Evolutionary conservation across 2,329 filamentous ascomycete species (phyloP).

Genomic region (Magnaporthales sp.): DNA sequence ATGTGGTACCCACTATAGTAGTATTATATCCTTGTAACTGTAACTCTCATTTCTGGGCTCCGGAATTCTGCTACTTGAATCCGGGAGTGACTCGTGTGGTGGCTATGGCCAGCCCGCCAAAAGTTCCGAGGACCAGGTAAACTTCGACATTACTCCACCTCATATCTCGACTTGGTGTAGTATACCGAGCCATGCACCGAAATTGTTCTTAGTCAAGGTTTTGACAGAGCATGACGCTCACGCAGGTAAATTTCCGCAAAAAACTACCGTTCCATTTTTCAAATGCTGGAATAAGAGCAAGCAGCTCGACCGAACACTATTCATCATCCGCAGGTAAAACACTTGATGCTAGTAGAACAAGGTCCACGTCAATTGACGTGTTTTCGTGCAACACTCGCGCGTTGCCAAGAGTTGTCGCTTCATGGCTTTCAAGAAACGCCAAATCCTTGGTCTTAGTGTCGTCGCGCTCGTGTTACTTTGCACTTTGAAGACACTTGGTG

Average conservation of each 20-base stretch:
- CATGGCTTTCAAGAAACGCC: not conserved
- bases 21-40: too few relatives aligned
- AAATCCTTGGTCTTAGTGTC: not conserved
- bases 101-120: not conserved
- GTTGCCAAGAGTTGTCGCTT: not conserved
- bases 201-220: too few relatives aligned
- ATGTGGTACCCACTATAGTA: too few relatives aligned
- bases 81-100: not conserved
- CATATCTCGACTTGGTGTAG: too few relatives aligned
- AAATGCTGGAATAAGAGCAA: not conserved
- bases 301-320: not conserved
- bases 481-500: not conserved
- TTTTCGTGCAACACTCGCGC: not conserved
- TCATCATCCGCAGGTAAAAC: not conserved
- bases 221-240: too few relatives aligned
- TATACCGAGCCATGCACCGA: too few relatives aligned
- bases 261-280: not conserved
- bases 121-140: not conserved
- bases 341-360: not conserved
- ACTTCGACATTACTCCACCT: not conserved
- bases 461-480: not conserved
- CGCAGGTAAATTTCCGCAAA: too few relatives aligned
- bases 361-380: not conserved
- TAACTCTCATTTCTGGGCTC: too few relatives aligned
- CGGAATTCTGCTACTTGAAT: too few relatives aligned